Conservation (phyloP, 2,329 filamentous ascomycete species). For the Ascosphaera pollenicola region DNA sequence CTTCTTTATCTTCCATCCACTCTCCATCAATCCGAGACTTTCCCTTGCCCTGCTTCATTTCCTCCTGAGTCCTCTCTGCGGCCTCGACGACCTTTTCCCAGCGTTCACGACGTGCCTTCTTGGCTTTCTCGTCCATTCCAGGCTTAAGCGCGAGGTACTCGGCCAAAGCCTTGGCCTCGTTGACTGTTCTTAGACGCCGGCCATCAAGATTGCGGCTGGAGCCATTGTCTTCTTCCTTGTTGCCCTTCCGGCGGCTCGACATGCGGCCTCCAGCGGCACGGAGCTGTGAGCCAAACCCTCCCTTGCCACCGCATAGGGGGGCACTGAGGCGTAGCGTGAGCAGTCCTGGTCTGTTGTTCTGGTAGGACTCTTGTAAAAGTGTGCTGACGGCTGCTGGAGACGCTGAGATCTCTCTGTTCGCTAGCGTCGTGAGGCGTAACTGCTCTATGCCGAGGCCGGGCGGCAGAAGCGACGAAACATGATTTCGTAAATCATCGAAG, state of each 20-base stretch:
- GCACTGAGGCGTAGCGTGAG: constrained; percentile 62
- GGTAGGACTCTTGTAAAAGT: constrained; percentile 1
- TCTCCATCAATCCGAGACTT: constrained; percentile 53
- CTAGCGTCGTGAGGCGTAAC: constrained; percentile 62
- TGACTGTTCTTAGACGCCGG: constrained; percentile 69
- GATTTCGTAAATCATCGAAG: constrained; percentile 42
- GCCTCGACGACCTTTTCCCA: constrained; percentile 79
- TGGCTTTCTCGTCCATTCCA: constrained; percentile 89
- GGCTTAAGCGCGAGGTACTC: constrained; percentile 92
- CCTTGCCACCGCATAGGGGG: constrained; percentile 77
- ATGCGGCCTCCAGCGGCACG: constrained; percentile 94
- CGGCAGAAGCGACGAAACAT: constrained; percentile 34
- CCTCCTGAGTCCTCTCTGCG: constrained; percentile 63
- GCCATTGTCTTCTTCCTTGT: constrained; percentile 61
- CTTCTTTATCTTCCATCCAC: constrained; percentile 91
- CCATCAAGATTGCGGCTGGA: constrained; percentile 90
- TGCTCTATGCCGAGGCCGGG: constrained; percentile 26
- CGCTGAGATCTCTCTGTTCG: constrained; percentile 45
- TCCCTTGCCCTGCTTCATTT: constrained; percentile 54
- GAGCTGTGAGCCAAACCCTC: constrained; percentile 91
- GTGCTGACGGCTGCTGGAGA: constrained; percentile 18
- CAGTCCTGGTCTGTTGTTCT: constrained; percentile 18
- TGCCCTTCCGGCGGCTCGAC: constrained; percentile 82
- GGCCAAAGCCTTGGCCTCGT: constrained; percentile 82
- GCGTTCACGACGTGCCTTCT: constrained; percentile 55